Evolutionary conservation across 768 basidiomycete genomes (phyloP), one percentile per base, ranked within the genome.

Genomic region (Amanita rimosa): DNA sequence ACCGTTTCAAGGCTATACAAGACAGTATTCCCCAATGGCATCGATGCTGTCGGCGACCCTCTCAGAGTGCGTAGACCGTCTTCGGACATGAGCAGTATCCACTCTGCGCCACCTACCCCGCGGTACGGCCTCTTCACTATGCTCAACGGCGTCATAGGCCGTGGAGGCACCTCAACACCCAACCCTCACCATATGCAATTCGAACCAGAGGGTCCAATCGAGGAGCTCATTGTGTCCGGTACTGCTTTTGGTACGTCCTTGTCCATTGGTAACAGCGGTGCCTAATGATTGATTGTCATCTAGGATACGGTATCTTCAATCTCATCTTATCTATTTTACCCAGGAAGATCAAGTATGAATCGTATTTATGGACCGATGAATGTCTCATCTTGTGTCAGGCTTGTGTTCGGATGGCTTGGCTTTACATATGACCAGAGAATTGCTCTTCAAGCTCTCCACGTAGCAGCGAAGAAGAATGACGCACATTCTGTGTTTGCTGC

Each of bases 401-500:
- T 72, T 16, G 67, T 90, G 2, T 84, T 86, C 1, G 85, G 86
- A 13, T 75, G 88, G 57, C 68, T 90, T 14, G 87, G 87, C 0
- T 89, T 81, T 65, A 79, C 81, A 46, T 74, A 83, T 48, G 84
- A 89, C 57, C 66, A 85, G 21, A 72, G 71, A 48, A 66, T 85
- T 0, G 87, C 83, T 0, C 66, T 90, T 17, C 74, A 73, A 40
- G 82, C 87, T 0, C 68, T 89, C 2, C 74, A 80, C 0, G 75
- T 89, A 14, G 74, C 83, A 6, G 83, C 85, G 3, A 69, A 73
- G 2, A 76, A 76, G 55, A 65, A 67, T 3, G 88, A 90, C 53
- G 78, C 85, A 1, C 88, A 91, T 65, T 68, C 78, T 6, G 78
- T 85, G 9, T 89, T 89, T 58, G 73, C 87, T 19, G 83, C 85